These are phyloP conservation scores for Stemphylium beticola DNA, from an alignment of 2,329 filamentous ascomycete species.

Conservation along the genomic window DNA sequence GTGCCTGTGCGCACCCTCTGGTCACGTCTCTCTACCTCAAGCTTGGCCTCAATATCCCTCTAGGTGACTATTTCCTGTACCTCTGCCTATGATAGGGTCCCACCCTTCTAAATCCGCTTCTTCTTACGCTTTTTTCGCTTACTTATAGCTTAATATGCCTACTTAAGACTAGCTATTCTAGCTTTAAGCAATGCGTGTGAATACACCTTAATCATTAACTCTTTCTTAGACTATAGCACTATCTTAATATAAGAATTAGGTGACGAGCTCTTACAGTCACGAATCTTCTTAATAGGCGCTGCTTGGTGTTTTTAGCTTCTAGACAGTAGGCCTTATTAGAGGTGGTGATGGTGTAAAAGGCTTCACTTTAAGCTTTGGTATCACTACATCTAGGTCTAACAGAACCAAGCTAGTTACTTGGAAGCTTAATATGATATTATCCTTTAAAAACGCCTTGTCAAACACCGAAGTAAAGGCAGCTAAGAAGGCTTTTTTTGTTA, in stretches of 20 bases:
- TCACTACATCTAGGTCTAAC: neutral
- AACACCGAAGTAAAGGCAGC: neutral
- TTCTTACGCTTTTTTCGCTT: neutral
- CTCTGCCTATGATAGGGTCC: neutral
- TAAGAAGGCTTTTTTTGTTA: neutral
- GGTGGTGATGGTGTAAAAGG: neutral
- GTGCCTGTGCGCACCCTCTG: neutral
- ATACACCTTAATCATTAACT: neutral
- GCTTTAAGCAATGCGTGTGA: neutral
- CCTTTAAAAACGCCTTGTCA: neutral
- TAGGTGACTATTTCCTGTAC: neutral
- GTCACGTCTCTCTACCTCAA: neutral
- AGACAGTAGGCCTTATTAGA: neutral
- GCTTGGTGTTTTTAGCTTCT: neutral
- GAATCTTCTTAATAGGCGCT: neutral
- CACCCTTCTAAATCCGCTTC: neutral
- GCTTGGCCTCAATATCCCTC: neutral
- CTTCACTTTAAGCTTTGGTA: neutral
- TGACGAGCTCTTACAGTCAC: neutral
- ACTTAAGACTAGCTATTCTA: constrained; percentile 1
- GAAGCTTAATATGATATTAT: constrained; percentile 10
- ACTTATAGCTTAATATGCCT: neutral
- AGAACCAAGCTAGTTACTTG: neutral
- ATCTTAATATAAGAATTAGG: constrained; percentile 1
- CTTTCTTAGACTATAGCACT: neutral